Evolutionary conservation across 208 protist species (phyloP).

Genomic region (Wallacemonas sp.): DNA sequence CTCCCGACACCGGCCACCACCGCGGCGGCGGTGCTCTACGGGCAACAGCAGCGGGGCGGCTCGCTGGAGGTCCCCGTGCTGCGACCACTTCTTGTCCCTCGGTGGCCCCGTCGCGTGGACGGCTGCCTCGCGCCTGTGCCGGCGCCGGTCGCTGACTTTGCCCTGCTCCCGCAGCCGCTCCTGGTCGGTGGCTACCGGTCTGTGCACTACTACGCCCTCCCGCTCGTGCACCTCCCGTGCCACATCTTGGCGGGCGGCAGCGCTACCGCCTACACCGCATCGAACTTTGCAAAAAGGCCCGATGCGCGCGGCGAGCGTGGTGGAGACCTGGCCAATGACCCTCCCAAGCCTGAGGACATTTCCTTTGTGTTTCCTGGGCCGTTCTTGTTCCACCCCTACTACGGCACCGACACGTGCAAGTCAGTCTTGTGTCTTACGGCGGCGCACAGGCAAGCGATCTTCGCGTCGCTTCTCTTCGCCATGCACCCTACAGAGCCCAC

Average conservation of each 20-base stretch:
- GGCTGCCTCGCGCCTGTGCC: background rate
- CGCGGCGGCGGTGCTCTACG: slow-evolving; percentile 24
- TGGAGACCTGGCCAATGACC: too few relatives aligned
- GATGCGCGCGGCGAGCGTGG: too few relatives aligned
- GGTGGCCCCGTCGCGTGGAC: background rate
- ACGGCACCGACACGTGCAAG: slow-evolving; percentile 7
- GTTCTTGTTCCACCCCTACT: slow-evolving; percentile 28
- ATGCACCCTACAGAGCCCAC: background rate
- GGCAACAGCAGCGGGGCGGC: slow-evolving; percentile 28
- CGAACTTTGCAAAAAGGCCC: background rate
- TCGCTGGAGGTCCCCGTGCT: slow-evolving; percentile 38
- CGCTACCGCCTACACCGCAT: background rate
- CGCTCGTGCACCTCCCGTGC: slow-evolving; percentile 51
- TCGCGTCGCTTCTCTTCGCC: background rate
- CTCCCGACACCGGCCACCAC: background rate
- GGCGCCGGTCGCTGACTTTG: slow-evolving; percentile 5
- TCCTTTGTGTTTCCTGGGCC: slow-evolving; percentile 1
- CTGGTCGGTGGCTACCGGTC: slow-evolving; percentile 58
- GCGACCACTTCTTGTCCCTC: slow-evolving; percentile 9
- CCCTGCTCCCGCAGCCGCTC: slow-evolving; percentile 30
- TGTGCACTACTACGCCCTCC: slow-evolving; percentile 65
- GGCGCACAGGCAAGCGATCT: slow-evolving; percentile 12
- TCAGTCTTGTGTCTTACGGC: slow-evolving; percentile 22
- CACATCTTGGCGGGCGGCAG: slow-evolving; percentile 20
- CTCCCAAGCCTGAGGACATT: background rate